A percentile compares a stretch with the other conserved stretches of the same genome.
Conservation (phyloP, 2,329 filamentous ascomycete genomes). For the Thielaviopsis euricoi region DNA sequence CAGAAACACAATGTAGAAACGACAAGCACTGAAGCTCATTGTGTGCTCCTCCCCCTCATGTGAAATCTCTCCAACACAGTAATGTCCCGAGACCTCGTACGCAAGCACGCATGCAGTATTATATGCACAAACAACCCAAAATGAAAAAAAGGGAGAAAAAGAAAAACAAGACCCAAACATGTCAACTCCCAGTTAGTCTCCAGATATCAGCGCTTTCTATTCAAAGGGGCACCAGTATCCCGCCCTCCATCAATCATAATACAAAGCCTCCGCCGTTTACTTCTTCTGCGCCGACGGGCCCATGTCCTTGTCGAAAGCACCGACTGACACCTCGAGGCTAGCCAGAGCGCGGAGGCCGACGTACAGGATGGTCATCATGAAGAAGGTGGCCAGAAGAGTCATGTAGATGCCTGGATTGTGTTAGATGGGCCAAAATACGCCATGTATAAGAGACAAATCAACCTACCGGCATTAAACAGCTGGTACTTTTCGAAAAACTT, state of each 20-base stretch:
- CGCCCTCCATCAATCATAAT: background rate
- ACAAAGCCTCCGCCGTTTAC: constrained; percentile 16
- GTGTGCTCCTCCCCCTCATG: too few relatives aligned
- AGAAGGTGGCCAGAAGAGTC: constrained; percentile 52
- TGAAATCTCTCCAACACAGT: background rate
- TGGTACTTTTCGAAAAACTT: constrained; percentile 83
- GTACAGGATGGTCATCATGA: constrained; percentile 63
- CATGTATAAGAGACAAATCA: background rate
- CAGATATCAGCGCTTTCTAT: too few relatives aligned
- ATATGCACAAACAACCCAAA: too few relatives aligned
- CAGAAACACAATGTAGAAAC: too few relatives aligned
- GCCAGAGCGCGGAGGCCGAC: constrained; percentile 61
- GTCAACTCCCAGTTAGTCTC: background rate
- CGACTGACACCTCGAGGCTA: constrained; percentile 79
- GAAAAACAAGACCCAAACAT: constrained; percentile 1
- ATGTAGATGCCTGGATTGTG: constrained; percentile 62
- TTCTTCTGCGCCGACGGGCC: constrained; percentile 81
- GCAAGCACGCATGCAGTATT: too few relatives aligned
- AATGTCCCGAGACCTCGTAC: background rate
- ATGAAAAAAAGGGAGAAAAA: constrained; percentile 4
- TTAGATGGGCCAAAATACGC: background rate
- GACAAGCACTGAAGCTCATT: background rate
- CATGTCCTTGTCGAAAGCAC: constrained; percentile 92
- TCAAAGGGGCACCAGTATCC: background rate
- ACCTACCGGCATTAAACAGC: constrained; percentile 73